A percentile compares a stretch with the other conserved stretches of the same genome.
Conservation (phyloP, 768 basidiomycete species). For the Lentinula sp. region DNA sequence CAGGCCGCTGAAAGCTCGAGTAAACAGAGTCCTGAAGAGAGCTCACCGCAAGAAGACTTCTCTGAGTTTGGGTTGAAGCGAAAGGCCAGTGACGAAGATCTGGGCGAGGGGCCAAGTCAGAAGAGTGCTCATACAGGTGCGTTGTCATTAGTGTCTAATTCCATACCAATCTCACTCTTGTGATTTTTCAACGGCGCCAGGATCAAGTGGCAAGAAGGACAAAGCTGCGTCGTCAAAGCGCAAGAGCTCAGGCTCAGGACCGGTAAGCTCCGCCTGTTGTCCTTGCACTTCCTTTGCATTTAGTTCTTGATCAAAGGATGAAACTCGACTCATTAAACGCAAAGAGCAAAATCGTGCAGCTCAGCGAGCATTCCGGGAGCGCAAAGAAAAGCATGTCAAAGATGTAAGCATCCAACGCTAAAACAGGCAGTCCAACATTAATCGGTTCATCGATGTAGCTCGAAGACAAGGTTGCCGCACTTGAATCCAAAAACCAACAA, state of each 20-base stretch:
- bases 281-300: not conserved
- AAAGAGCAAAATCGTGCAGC: constrained; percentile 98
- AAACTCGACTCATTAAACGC: constrained; percentile 72
- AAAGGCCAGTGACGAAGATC: constrained; percentile 65
- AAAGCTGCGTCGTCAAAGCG: constrained; percentile 20
- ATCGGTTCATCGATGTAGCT: constrained; percentile 40
- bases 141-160: constrained; percentile 15
- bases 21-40: constrained; percentile 11
- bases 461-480: constrained; percentile 84
- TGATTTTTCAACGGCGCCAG: not conserved
- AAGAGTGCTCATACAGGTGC: constrained; percentile 63
- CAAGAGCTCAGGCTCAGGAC: constrained; percentile 26
- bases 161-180: not conserved
- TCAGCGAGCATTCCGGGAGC: constrained; percentile 94
- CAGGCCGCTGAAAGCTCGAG: constrained; percentile 39
- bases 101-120: constrained; percentile 58
- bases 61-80: constrained; percentile 59
- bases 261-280: constrained; percentile 16
- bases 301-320: constrained; percentile 42
- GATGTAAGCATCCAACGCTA: constrained; percentile 56
- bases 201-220: constrained; percentile 13
- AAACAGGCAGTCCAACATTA: constrained; percentile 1
- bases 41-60: constrained; percentile 23
- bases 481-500: constrained; percentile 76
- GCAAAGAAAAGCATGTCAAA: constrained; percentile 96